phyloP scores from a whole-genome alignment of 2,329 filamentous ascomycete species.

The Talaromyces rugulosus region DNA sequence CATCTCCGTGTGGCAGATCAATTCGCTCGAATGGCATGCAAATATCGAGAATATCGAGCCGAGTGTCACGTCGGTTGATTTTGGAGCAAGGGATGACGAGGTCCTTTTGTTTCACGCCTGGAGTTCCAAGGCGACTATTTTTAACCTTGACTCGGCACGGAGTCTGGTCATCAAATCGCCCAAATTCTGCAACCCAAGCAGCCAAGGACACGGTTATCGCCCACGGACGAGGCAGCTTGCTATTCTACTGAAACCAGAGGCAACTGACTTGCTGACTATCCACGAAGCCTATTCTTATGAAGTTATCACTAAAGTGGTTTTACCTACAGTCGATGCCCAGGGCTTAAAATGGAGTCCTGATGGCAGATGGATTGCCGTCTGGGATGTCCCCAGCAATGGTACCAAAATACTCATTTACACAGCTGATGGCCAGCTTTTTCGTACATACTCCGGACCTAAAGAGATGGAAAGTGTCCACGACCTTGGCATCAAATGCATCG shows the following conservation, averaged over 20 bases:
- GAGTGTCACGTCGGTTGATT: slow-evolving; percentile 31
- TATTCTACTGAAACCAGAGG: slow-evolving; percentile 36
- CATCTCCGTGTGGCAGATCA: slow-evolving; percentile 33
- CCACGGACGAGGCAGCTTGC: slow-evolving; percentile 38
- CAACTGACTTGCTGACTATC: slow-evolving; percentile 34
- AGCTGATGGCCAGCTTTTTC: slow-evolving; percentile 56
- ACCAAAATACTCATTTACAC: slow-evolving; percentile 54
- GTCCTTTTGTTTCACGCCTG: slow-evolving; percentile 37
- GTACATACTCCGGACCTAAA: slow-evolving; percentile 44
- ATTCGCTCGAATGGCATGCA: slow-evolving; percentile 33
- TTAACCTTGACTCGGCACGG: slow-evolving; percentile 30
- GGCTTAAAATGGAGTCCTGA: slow-evolving; percentile 58
- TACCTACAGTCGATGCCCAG: slow-evolving; percentile 54
- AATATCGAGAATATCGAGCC: slow-evolving; percentile 39
- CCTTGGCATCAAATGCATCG: slow-evolving; percentile 49
- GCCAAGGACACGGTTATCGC: slow-evolving; percentile 32
- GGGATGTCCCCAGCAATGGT: slow-evolving; percentile 51
- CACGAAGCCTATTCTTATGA: slow-evolving; percentile 34
- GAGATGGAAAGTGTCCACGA: slow-evolving; percentile 37
- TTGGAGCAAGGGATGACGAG: slow-evolving; percentile 33
- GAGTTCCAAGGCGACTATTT: slow-evolving; percentile 35
- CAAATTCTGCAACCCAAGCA: slow-evolving; percentile 32
- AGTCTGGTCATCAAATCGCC: slow-evolving; percentile 37
- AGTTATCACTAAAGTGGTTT: slow-evolving; percentile 27
- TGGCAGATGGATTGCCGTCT: slow-evolving; percentile 56